Conservation (phyloP, 371 early-diverging fungal genomes). For the Mucor sp. region DNA sequence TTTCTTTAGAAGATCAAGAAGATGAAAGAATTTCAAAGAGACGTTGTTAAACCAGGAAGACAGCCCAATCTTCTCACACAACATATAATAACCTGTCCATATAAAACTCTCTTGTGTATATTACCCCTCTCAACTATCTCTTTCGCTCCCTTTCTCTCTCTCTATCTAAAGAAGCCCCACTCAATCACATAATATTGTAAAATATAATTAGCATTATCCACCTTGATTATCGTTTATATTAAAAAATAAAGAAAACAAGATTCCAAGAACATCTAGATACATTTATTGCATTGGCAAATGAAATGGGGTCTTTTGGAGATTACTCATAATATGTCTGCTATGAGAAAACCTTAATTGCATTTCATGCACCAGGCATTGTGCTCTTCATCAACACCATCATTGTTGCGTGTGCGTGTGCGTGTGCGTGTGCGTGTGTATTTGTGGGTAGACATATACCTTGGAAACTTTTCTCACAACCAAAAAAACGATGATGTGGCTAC, state of each 20-base stretch:
- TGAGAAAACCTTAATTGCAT: neutral
- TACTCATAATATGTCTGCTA: neutral
- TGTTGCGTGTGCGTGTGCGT: neutral
- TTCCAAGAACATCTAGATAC: neutral
- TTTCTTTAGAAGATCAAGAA: neutral
- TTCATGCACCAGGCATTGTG: neutral
- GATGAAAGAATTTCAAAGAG: slow-evolving; percentile 6
- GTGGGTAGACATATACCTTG: neutral
- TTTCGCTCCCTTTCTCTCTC: neutral
- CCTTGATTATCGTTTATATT: neutral
- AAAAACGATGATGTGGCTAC: neutral
- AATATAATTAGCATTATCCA: neutral
- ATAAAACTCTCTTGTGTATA: slow-evolving; percentile 4
- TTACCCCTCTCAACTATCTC: slow-evolving; percentile 3
- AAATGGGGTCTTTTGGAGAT: neutral
- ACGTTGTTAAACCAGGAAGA: slow-evolving; percentile 1
- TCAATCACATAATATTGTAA: neutral
- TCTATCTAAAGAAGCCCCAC: neutral
- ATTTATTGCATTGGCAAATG: neutral
- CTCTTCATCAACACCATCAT: neutral
- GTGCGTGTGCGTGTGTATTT: neutral
- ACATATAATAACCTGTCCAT: neutral
- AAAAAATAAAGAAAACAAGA: neutral
- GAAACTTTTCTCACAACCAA: neutral
- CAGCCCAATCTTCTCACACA: neutral